Conservation (phyloP, 139 green algal species). For the Mychonastes homosphaera region DNA sequence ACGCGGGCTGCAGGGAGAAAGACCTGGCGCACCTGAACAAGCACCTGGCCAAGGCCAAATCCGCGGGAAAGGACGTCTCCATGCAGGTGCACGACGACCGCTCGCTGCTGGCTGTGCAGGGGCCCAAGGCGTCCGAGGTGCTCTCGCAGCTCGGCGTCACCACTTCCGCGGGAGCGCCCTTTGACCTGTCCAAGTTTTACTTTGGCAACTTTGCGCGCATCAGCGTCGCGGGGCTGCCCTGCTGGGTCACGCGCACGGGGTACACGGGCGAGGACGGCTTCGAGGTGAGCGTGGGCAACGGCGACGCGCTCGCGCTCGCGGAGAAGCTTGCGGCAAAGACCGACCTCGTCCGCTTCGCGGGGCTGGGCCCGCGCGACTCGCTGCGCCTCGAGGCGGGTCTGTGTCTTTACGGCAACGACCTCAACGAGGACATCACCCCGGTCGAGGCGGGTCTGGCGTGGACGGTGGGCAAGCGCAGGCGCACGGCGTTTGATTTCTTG, state of each 20-base stretch:
- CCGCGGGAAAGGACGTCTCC: conserved; percentile 46
- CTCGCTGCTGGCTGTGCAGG: conserved; percentile 83
- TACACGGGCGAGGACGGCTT: conserved; percentile 99
- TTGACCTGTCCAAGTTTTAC: conserved; percentile 79
- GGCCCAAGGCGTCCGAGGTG: conserved; percentile 51
- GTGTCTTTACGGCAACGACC: conserved; percentile 97
- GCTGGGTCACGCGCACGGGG: conserved; percentile 88
- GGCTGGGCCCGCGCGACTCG: conserved; percentile 86
- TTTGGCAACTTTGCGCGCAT: conserved; percentile 76
- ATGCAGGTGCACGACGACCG: conserved; percentile 80
- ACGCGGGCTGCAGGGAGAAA: conserved; percentile 94
- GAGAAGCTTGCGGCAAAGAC: conserved; percentile 55
- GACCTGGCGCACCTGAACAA: conserved; percentile 84
- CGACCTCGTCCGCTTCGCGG: conserved; percentile 57
- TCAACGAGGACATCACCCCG: conserved; percentile 85
- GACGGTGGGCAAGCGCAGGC: conserved; percentile 72
- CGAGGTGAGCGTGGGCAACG: conserved; percentile 83
- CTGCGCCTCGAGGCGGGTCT: conserved; percentile 95
- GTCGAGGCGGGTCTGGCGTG: conserved; percentile 95
- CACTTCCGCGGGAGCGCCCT: too few relatives aligned
- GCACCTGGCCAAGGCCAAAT: conserved; percentile 60
- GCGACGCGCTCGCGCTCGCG: conserved; percentile 49
- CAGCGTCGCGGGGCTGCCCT: conserved; percentile 63
- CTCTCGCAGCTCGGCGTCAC: conserved; percentile 33
- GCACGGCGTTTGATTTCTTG: conserved; percentile 84